Conservation (phyloP, 2,329 filamentous ascomycete species). For the Claviceps africana region DNA sequence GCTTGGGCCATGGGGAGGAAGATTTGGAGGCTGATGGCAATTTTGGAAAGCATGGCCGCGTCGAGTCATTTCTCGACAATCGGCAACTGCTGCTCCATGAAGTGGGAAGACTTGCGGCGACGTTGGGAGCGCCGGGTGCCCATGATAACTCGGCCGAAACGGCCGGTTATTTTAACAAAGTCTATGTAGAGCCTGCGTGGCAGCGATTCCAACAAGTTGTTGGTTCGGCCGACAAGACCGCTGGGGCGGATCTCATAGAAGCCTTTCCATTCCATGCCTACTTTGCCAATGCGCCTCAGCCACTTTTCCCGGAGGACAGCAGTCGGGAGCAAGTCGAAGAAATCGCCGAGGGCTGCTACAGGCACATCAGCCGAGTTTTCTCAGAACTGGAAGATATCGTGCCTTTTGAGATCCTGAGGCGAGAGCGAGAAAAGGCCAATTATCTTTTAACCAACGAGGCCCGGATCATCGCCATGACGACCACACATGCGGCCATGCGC, state of each 20-base stretch:
- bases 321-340: slow-evolving; percentile 58
- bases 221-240: slow-evolving; percentile 40
- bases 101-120: slow-evolving; percentile 73
- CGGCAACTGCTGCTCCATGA: slow-evolving; percentile 64
- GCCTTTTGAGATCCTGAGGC: slow-evolving; percentile 85
- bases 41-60: slow-evolving; percentile 87
- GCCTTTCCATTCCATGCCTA: slow-evolving; percentile 81
- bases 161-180: slow-evolving; percentile 87
- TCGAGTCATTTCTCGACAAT: slow-evolving; percentile 90
- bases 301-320: slow-evolving; percentile 57
- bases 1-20: slow-evolving; percentile 89
- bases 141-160: slow-evolving; percentile 95
- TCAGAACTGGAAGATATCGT: slow-evolving; percentile 82
- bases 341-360: slow-evolving; percentile 70
- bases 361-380: slow-evolving; percentile 82
- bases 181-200: slow-evolving; percentile 84
- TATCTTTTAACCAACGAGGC: slow-evolving; percentile 92
- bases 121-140: slow-evolving; percentile 78
- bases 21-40: slow-evolving; percentile 74
- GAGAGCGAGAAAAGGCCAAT: slow-evolving; percentile 84
- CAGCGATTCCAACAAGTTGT: slow-evolving; percentile 56
- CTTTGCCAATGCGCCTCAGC: slow-evolving; percentile 77
- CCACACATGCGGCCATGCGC: slow-evolving; percentile 91
- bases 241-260: slow-evolving; percentile 47
- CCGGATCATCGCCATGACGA: slow-evolving; percentile 97